A percentile compares a stretch with the other conserved stretches of the same genome.
Evolutionary conservation across 2,329 filamentous ascomycete genomes (phyloP).

Genomic region (Aspergillus proliferans): DNA sequence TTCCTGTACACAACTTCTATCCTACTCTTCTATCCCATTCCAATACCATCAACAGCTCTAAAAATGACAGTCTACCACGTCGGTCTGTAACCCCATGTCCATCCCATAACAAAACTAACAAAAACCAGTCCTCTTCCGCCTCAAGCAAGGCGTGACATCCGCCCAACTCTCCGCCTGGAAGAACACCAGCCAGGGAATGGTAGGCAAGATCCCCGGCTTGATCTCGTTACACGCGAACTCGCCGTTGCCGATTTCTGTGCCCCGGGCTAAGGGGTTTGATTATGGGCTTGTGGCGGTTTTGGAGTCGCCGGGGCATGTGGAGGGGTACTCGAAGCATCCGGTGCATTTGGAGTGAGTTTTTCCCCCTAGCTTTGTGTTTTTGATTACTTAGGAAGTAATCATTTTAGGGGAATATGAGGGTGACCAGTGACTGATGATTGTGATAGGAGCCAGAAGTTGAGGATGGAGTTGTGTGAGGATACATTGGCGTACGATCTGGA

Average conservation of each 20-base stretch:
- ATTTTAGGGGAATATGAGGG: background rate
- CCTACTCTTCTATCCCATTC: background rate
- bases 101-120: background rate
- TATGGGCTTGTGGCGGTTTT: conserved; percentile 42
- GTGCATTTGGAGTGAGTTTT: conserved; percentile 40
- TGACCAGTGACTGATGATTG: background rate
- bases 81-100: conserved; percentile 18
- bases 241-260: conserved; percentile 35
- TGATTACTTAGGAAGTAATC: no score
- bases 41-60: background rate
- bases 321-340: conserved; percentile 40
- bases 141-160: conserved; percentile 33
- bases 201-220: conserved; percentile 39
- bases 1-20: background rate
- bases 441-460: conserved; percentile 33
- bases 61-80: conserved; percentile 39
- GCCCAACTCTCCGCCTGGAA: conserved; percentile 29
- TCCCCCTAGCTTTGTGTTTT: background rate
- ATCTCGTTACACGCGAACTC: conserved; percentile 29
- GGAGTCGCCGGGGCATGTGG: conserved; percentile 38
- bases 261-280: conserved; percentile 41
- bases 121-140: conserved; percentile 36
- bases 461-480: conserved; percentile 38
- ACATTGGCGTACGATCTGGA: conserved; percentile 39
- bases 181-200: conserved; percentile 29